Conservation (phyloP, 257 asterid genomes). For the Galeopsis tetrahit region DNA sequence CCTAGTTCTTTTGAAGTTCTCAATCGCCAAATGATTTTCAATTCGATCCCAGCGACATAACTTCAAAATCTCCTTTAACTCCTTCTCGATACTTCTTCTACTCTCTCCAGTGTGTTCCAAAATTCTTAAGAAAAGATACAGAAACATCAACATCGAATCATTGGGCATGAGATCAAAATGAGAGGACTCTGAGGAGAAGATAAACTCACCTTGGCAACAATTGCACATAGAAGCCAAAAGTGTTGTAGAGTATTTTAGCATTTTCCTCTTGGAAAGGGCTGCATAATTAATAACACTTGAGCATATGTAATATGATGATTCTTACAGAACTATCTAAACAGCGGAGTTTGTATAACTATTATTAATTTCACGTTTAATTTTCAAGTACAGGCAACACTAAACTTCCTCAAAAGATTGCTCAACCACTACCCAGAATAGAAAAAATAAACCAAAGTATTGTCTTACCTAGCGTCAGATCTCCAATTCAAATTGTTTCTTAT, state of each 20-base stretch:
- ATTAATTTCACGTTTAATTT: constrained; percentile 2
- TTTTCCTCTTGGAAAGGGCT: constrained; percentile 62
- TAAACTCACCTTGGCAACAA: constrained; percentile 71
- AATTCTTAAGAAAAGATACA: constrained; percentile 46
- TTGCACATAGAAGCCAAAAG: constrained; percentile 83
- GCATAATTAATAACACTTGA: constrained; percentile 39
- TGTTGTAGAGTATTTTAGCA: constrained; percentile 74
- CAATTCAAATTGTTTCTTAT: constrained; percentile 48
- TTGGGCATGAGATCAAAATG: constrained; percentile 16
- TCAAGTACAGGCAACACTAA: constrained; percentile 1
- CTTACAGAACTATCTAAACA: constrained; percentile 6
- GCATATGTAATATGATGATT: constrained; percentile 9
- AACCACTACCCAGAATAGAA: constrained; percentile 1
- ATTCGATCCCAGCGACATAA: constrained; percentile 77
- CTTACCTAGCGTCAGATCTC: constrained; percentile 53
- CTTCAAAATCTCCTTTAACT: constrained; percentile 74
- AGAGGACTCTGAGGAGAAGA: constrained; percentile 20
- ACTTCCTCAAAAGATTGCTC: constrained; percentile 13
- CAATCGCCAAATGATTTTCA: constrained; percentile 61
- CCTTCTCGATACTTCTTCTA: constrained; percentile 67
- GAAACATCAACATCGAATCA: constrained; percentile 29
- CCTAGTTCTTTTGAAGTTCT: constrained; percentile 68
- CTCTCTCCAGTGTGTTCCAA: constrained; percentile 57
- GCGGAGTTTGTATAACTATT: background rate
- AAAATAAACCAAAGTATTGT: background rate